Base-by-base conservation (phyloP, 768 basidiomycete species). In the Dioszegia aurantiaca region DNA sequence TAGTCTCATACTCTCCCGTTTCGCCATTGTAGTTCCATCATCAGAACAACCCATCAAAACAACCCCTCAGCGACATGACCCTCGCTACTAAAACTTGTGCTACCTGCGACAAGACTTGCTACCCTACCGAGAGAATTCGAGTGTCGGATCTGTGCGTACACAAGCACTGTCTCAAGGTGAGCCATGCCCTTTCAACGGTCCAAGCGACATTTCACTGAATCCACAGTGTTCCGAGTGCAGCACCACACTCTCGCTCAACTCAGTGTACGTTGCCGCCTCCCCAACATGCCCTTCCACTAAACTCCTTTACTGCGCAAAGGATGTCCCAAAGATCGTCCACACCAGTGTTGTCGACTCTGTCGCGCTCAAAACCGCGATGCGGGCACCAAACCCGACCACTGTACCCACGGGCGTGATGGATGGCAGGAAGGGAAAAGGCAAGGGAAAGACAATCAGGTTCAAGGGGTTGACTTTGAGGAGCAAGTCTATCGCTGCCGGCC, bases 121-220 rank as follows among this genome's bases (percentile, higher is more conserved):
- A 61, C 39, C 60, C 60, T 16, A 56, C 48, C 24, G 60, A 61
- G 24, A 56, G 53, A 21, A 48, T 61, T 31, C n/a, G 47, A 28
- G 26, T 61, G 14, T 56, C 55, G 10, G 60, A 61, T 45, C 47
- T 61, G n/a, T 61, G 60, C 55, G 40, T 61, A 2, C 60, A 61
- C 36, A 61, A 56, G 41, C 55, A 52, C 17, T 61, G 60, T 41
- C 48, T 61, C 19, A 61, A 61, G 55, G 60, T 61, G 51, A 12
- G 55, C 26, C 30, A 21, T n/a, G 14, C 14, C 14, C 30, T 37
- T 23, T 41, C 19, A 24, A 9, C 39, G 3, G 3, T 28, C 8
- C 3, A 39, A 5, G 4, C 6, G 4, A 33, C 33, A 33, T 33
- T 33, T 5, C 48, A 31, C 56, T 55, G 40, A 55, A n/a, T 21